Conservation (phyloP, 129 eudicot genomes). For the Deinandra increscens region DNA sequence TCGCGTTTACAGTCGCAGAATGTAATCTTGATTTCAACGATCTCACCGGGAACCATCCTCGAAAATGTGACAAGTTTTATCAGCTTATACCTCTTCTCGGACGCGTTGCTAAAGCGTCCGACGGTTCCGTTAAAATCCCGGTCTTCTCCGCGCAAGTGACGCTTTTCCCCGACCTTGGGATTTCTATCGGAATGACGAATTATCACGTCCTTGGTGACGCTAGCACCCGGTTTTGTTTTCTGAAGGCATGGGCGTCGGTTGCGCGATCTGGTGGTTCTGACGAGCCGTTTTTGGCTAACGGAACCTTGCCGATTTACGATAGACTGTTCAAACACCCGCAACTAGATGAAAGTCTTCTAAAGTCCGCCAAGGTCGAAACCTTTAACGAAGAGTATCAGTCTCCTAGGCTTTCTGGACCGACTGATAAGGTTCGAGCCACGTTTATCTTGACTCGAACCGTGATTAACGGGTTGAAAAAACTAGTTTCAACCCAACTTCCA, state of each 20-base stretch:
- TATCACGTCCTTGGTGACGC: background rate
- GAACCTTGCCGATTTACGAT: background rate
- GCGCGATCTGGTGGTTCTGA: background rate
- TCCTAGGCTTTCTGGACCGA: background rate
- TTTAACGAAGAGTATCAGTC: background rate
- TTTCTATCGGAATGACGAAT: background rate
- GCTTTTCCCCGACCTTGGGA: no score
- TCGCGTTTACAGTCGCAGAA: background rate
- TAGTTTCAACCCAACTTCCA: background rate
- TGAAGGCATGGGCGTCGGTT: background rate
- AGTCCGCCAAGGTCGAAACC: background rate
- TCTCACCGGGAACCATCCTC: background rate
- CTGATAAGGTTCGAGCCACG: conserved; percentile 9
- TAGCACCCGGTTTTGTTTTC: background rate
- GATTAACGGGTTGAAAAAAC: background rate
- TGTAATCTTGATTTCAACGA: background rate
- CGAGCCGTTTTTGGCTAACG: background rate
- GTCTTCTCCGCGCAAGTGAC: no score
- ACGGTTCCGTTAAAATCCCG: no score
- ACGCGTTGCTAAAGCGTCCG: no score
- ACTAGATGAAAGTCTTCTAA: background rate
- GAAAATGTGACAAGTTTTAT: background rate
- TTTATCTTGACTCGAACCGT: background rate
- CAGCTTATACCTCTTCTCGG: conserved; percentile 4
- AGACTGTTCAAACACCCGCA: background rate